Percentiles rank a stretch among this genome's conserved stretches.
Conservation (phyloP, 495 filamentous ascomycete species). For the Penicillium mononematosum region DNA sequence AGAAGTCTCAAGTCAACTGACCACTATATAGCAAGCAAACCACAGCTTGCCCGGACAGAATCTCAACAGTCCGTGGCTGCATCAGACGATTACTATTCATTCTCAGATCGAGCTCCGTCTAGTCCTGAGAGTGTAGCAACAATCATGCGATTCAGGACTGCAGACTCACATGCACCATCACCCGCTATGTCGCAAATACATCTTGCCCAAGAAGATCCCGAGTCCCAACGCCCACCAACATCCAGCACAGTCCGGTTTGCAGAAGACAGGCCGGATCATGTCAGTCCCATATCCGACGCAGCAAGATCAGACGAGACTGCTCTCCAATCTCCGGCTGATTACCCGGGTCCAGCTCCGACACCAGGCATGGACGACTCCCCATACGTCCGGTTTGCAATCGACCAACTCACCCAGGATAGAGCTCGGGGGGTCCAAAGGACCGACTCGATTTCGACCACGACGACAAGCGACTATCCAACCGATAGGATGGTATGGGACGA, state of each 20-base stretch:
- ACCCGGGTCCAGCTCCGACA: constrained; percentile 49
- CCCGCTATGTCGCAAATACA: constrained; percentile 31
- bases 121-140: constrained; percentile 49
- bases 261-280: constrained; percentile 30
- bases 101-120: constrained; percentile 50
- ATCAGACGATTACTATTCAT: constrained; percentile 68
- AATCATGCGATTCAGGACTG: constrained; percentile 52
- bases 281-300: constrained; percentile 29
- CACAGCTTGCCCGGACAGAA: constrained; percentile 51
- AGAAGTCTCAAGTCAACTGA: constrained; percentile 11
- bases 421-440: constrained; percentile 36
- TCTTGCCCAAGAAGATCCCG: constrained; percentile 15
- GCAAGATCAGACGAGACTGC: constrained; percentile 29
- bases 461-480: constrained; percentile 41
- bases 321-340: constrained; percentile 35
- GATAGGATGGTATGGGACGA: constrained; percentile 55
- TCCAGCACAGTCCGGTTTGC: constrained; percentile 38
- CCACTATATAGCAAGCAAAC: constrained; percentile 45
- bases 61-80: constrained; percentile 62
- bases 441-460: constrained; percentile 38
- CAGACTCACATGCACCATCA: constrained; percentile 42
- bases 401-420: constrained; percentile 68
- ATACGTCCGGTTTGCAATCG: constrained; percentile 70
- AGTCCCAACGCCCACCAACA: constrained; percentile 30
- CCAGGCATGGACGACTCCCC: constrained; percentile 66